Evolutionary conservation across 192 early-diverging fungal species (phyloP).

Genomic region (Podila epicladia): DNA sequence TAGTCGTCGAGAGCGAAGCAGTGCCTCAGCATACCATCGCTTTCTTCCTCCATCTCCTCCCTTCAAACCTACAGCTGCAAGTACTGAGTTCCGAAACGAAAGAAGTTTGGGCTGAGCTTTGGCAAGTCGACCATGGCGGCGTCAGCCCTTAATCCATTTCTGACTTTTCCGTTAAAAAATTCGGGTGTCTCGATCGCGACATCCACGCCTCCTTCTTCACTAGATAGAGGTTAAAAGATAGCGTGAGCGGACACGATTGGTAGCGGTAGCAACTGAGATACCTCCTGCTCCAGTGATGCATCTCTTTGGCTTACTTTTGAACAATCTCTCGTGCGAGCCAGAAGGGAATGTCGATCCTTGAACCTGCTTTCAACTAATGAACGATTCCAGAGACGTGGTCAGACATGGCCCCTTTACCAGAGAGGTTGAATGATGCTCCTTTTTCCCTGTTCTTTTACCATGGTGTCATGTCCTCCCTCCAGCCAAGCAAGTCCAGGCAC

Average conservation of each 20-base stretch:
- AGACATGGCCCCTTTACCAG: too few relatives aligned
- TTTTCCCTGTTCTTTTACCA: not conserved
- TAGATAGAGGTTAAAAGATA: not conserved
- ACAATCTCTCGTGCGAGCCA: slow-evolving; percentile 9
- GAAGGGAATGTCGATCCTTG: slow-evolving; percentile 3
- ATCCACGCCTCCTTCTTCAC: slow-evolving; percentile 1
- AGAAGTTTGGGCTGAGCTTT: slow-evolving; percentile 4
- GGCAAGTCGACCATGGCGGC: slow-evolving; percentile 3
- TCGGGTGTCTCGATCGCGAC: slow-evolving; percentile 3
- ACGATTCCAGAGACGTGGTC: too few relatives aligned
- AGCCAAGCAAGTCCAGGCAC: not conserved
- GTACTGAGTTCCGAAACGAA: slow-evolving; percentile 2
- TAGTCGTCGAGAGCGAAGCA: too few relatives aligned
- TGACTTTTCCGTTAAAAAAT: not conserved
- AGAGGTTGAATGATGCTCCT: too few relatives aligned
- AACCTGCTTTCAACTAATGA: slow-evolving; percentile 4
- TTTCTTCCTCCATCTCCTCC: too few relatives aligned
- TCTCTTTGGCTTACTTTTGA: not conserved
- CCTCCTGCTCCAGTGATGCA: too few relatives aligned
- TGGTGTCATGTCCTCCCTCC: not conserved
- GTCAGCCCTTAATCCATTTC: slow-evolving; percentile 1
- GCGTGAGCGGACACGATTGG: not conserved
- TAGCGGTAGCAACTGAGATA: not conserved
- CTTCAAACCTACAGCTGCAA: not conserved
- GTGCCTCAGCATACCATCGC: too few relatives aligned